Evolutionary conservation across 108 stramenopile genomes (phyloP), one percentile per base, ranked within the genome.

Genomic region (Nitzschia sp.): DNA sequence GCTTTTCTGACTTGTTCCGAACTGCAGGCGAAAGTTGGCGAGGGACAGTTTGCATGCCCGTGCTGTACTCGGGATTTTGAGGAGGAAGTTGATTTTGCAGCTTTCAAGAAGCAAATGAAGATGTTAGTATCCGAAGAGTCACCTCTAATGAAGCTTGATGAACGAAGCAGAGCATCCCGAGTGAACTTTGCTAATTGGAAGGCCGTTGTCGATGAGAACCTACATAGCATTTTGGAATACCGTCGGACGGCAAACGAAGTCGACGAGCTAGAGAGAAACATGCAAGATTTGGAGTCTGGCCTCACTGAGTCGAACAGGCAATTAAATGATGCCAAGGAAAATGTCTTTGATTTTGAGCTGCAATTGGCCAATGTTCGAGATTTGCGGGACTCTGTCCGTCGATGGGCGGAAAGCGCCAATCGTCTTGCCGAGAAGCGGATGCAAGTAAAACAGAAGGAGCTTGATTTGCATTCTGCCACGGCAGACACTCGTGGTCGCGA

Each of bases 361-460:
- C 74, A 72, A 22, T 54, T 70, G 6, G 59, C 69, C 11, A 80
- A 81, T 10, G 66, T 91, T 43, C 80, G 80, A 14, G 76, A 83
- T 5, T 72, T 88, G 22, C 51, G 75, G 10, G 84, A 86, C 25
- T 67, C 80, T 55, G 63, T 73, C 24, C 77, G 73, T 38, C 66
- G 77, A n/a, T 82, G 78, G 75, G 72, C 70, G 59, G 83, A 64
- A 21, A 64, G 65, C 0, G 78, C 67, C 8, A 25, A 8, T 10
- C 73, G 75, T n/a, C 78, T 81, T 54, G 67, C 57, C 0, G 62
- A 56, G 37, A 81, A 86, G 58, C 72, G 69, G 38, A 62, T 69
- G 24, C 71, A 83, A 54, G 76, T 85, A 26, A 76, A 73, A 51
- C 67, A 88, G 17, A 90, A 87, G 76, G 81, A 83, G 54, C 72